Base-by-base conservation (phyloP, 805 yeast species). In the Metschnikowia proteae region DNA sequence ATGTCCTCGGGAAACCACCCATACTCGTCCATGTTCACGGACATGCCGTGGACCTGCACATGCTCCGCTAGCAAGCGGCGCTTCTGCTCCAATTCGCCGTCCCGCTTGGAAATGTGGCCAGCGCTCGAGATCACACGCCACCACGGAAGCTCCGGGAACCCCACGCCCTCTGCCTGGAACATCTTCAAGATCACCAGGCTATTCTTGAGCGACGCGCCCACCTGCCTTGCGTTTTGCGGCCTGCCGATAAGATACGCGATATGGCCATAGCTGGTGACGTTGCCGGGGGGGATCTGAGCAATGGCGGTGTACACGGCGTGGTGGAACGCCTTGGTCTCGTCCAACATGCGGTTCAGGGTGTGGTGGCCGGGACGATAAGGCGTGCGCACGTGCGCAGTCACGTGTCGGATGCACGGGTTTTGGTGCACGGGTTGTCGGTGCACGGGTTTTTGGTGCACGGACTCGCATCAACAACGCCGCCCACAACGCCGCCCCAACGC, bases 1-100 rank as follows among this genome's bases (percentile, higher is more conserved):
- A 69, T 60, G 6, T 74, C 79, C 7, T 73, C 73, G 1, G 90
- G 90, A 60, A 83, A 85, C 92, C 94, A 86, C 9, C 92, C 94
- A 57, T 60, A 75, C 10, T 65, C 71, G 1, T 60, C 56, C 28
- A 84, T 53, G 48, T 68, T 74, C 1, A 82, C 75, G 23, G 63
- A 63, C 38, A 65, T 66, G 13, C 58, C 66, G 0, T 49, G 53
- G 1, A 65, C 73, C 2, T 29, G 46, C 0, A 81, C 71, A 0
- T 79, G 78, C 63, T 86, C 92, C 0, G 53, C 59, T 17, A 62
- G 49, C 23, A 86, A 64, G 42, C 59, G 55, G 5, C 67, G 63
- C 8, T 74, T 71, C 60, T 86, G 92, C 23, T 60, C 54, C 9
- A 59, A 54, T 45, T 78, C 80, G 1, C 78, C 75, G 32, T 60